A percentile compares a stretch with the other conserved stretches of the same genome.
phyloP scores from a whole-genome alignment of 768 basidiomycete species.

The Hirschioporus abietinus region DNA sequence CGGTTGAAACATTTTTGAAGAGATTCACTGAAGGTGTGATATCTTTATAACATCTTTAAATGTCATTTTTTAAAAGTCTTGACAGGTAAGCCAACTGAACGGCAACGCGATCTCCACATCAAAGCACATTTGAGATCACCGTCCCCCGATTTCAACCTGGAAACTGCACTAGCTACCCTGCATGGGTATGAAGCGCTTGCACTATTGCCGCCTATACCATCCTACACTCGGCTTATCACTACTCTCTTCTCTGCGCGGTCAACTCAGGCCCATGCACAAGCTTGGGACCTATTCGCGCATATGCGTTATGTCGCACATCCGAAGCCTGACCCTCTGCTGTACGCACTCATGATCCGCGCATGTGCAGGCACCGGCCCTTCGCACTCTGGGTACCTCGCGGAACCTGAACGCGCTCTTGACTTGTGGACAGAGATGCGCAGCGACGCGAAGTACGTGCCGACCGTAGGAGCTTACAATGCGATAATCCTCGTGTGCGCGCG shows the following conservation, averaged over 20 bases:
- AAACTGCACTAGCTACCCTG: slow-evolving; percentile 58
- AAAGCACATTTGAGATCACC: slow-evolving; percentile 55
- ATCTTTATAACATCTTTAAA: neutral
- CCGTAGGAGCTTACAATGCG: slow-evolving; percentile 69
- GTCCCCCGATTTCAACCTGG: slow-evolving; percentile 45
- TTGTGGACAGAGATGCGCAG: slow-evolving; percentile 90
- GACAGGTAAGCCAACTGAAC: slow-evolving; percentile 36
- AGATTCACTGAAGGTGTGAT: slow-evolving; percentile 38
- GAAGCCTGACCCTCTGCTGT: slow-evolving; percentile 63
- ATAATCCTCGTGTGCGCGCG: slow-evolving; percentile 77
- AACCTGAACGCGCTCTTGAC: slow-evolving; percentile 90
- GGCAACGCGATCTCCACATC: slow-evolving; percentile 68
- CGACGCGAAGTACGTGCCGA: slow-evolving; percentile 60
- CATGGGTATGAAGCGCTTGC: slow-evolving; percentile 66
- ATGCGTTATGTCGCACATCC: slow-evolving; percentile 96
- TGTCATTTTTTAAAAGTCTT: slow-evolving; percentile 9
- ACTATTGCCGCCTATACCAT: slow-evolving; percentile 60
- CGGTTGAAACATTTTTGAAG: slow-evolving; percentile 40
- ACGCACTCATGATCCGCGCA: slow-evolving; percentile 82
- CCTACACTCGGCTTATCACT: slow-evolving; percentile 68
- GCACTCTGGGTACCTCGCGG: slow-evolving; percentile 41
- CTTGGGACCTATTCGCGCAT: slow-evolving; percentile 92
- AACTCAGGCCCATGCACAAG: slow-evolving; percentile 56
- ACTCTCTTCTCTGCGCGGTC: slow-evolving; percentile 45
- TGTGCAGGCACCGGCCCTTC: slow-evolving; percentile 55